Evolutionary conservation across 2,329 filamentous ascomycete species (phyloP).

Genomic region (Trichoderma citrinoviride): DNA sequence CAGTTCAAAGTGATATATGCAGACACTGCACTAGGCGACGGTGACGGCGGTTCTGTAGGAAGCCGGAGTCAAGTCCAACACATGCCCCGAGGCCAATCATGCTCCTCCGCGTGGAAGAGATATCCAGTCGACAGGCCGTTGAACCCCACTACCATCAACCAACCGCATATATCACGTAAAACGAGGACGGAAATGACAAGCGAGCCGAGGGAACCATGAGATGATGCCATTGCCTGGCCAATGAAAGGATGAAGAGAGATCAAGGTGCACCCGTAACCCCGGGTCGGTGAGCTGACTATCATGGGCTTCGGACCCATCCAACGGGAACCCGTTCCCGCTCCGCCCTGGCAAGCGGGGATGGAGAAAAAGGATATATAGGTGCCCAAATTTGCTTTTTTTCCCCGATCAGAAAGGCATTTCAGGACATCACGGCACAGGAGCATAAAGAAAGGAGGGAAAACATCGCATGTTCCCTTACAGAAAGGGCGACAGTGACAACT

Average conservation of each 20-base stretch:
- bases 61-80: not conserved
- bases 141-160: not conserved
- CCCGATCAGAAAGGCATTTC: not conserved
- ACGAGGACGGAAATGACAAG: not conserved
- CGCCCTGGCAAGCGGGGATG: not conserved
- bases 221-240: not conserved
- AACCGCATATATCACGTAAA: not conserved
- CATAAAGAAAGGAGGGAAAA: not conserved
- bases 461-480: not conserved
- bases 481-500: not conserved
- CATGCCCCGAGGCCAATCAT: not conserved
- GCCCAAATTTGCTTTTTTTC: not conserved
- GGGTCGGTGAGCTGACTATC: not conserved
- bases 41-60: not conserved
- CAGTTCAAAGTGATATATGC: not conserved
- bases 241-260: not conserved
- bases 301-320: not conserved
- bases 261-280: not conserved
- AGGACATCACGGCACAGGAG: no score
- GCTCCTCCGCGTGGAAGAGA: not conserved
- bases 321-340: not conserved
- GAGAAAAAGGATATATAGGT: not conserved
- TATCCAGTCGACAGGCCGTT: not conserved
- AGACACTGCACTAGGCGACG: not conserved
- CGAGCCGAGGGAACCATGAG: not conserved